A percentile compares a stretch with the other conserved stretches of the same genome.
Evolutionary conservation across 768 basidiomycete species (phyloP).

Genomic region (Leccinum disarticulatum): DNA sequence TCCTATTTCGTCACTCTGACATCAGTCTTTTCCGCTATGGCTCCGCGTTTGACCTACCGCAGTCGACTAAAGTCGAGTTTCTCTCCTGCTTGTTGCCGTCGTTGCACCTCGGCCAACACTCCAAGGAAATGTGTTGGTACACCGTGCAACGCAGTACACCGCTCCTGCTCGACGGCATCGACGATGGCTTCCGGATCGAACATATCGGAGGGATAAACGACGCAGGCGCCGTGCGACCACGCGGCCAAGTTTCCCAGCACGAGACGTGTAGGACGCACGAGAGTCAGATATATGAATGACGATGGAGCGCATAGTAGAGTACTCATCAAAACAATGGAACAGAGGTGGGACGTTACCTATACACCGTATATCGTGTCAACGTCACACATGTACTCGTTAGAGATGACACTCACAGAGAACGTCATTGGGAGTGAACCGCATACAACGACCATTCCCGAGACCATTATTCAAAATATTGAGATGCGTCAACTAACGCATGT

Average conservation of each 20-base stretch:
- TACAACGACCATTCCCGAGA: slow-evolving; percentile 65
- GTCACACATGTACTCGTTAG: neutral
- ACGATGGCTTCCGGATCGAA: slow-evolving; percentile 68
- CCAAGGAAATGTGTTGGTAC: slow-evolving; percentile 86
- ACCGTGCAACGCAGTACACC: slow-evolving; percentile 78
- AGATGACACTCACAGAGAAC: slow-evolving; percentile 55
- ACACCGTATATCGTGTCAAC: slow-evolving; percentile 4
- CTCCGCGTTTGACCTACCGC: slow-evolving; percentile 40
- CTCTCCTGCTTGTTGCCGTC: slow-evolving; percentile 46
- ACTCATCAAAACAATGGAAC: slow-evolving; percentile 91
- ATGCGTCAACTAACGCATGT: slow-evolving; percentile 61
- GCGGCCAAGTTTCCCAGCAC: slow-evolving; percentile 80
- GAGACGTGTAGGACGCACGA: slow-evolving; percentile 48
- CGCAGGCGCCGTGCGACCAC: slow-evolving; percentile 70
- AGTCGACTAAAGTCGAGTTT: slow-evolving; percentile 39
- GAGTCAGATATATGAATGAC: slow-evolving; percentile 11
- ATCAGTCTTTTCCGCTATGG: neutral
- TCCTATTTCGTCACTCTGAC: slow-evolving; percentile 41
- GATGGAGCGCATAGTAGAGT: slow-evolving; percentile 3
- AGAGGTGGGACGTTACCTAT: slow-evolving; percentile 80
- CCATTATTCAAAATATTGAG: slow-evolving; percentile 78
- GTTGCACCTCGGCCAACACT: slow-evolving; percentile 65
- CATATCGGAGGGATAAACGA: slow-evolving; percentile 72
- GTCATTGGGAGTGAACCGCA: slow-evolving; percentile 66
- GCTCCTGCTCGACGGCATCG: slow-evolving; percentile 64